phyloP scores from a whole-genome alignment of 2,329 filamentous ascomycete genomes.

The Xylariaceae sp. region DNA sequence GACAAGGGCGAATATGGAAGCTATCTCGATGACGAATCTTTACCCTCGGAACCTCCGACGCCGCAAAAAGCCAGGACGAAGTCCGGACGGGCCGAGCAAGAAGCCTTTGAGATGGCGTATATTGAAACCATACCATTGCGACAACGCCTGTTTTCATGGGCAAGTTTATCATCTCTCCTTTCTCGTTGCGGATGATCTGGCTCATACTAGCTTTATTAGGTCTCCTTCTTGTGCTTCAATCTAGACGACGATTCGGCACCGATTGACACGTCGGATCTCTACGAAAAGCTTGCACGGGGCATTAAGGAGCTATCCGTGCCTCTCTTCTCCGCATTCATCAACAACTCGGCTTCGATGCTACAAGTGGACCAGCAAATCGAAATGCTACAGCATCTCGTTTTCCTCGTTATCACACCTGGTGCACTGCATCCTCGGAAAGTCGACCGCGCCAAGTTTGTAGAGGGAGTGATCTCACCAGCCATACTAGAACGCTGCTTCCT shows the following conservation, averaged over 20 bases:
- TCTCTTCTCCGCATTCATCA: slow-evolving; percentile 54
- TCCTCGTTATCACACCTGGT: slow-evolving; percentile 42
- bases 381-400: slow-evolving; percentile 43
- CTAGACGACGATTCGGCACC: slow-evolving; percentile 38
- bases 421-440: slow-evolving; percentile 41
- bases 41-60: slow-evolving; percentile 44
- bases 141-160: slow-evolving; percentile 58
- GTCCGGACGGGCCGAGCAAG: slow-evolving; percentile 22
- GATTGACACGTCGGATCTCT: slow-evolving; percentile 49
- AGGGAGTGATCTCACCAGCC: slow-evolving; percentile 39
- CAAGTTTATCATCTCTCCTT: slow-evolving; percentile 28
- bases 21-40: slow-evolving; percentile 54
- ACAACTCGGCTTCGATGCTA: slow-evolving; percentile 39
- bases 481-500: slow-evolving; percentile 59
- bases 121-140: slow-evolving; percentile 58
- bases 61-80: slow-evolving; percentile 38
- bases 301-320: slow-evolving; percentile 56
- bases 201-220: slow-evolving; percentile 27
- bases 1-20: slow-evolving; percentile 58
- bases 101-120: slow-evolving; percentile 38
- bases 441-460: slow-evolving; percentile 36
- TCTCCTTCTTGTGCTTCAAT: slow-evolving; percentile 46
- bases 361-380: slow-evolving; percentile 40
- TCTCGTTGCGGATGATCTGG: neutral
- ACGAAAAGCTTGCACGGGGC: slow-evolving; percentile 53